Evolutionary conservation across 768 basidiomycete genomes (phyloP).

Genomic region (Chiua virens): DNA sequence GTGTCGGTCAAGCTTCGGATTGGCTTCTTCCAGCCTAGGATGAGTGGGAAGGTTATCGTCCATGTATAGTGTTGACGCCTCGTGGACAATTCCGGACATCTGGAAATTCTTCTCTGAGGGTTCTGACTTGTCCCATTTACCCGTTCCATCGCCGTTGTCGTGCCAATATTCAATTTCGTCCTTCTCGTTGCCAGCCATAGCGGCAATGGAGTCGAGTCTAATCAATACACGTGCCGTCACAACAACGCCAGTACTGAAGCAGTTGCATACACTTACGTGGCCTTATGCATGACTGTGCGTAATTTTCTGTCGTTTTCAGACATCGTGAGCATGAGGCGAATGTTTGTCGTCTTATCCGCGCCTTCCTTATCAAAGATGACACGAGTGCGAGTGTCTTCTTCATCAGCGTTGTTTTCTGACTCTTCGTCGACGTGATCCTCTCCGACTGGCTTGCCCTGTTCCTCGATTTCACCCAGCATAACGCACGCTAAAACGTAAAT

Average conservation of each 20-base stretch:
- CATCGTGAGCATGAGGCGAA: slow-evolving; percentile 7
- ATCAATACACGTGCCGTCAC: not conserved
- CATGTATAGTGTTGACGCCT: slow-evolving; percentile 9
- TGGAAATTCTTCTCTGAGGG: not conserved
- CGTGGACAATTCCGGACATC: slow-evolving; percentile 1
- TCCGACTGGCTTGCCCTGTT: not conserved
- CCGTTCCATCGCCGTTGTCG: not conserved
- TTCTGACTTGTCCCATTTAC: not conserved
- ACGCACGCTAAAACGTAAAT: not conserved
- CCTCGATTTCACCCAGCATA: slow-evolving; percentile 6
- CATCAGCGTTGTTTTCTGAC: too few species aligned
- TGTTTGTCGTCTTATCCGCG: slow-evolving; percentile 8
- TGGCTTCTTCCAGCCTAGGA: not conserved
- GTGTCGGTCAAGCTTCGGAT: not conserved
- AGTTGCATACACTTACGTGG: slow-evolving; percentile 1
- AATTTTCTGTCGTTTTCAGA: slow-evolving; percentile 5
- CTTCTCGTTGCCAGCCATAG: not conserved
- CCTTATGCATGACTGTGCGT: slow-evolving; percentile 6
- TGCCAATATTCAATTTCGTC: slow-evolving; percentile 7
- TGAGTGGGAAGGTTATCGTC: slow-evolving; percentile 4
- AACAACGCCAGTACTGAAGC: too few species aligned
- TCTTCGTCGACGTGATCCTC: not conserved
- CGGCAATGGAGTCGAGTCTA: not conserved
- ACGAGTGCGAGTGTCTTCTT: not conserved
- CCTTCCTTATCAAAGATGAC: not conserved